phyloP scores from a whole-genome alignment of 495 filamentous ascomycete species.

The Neurospora terricola region DNA sequence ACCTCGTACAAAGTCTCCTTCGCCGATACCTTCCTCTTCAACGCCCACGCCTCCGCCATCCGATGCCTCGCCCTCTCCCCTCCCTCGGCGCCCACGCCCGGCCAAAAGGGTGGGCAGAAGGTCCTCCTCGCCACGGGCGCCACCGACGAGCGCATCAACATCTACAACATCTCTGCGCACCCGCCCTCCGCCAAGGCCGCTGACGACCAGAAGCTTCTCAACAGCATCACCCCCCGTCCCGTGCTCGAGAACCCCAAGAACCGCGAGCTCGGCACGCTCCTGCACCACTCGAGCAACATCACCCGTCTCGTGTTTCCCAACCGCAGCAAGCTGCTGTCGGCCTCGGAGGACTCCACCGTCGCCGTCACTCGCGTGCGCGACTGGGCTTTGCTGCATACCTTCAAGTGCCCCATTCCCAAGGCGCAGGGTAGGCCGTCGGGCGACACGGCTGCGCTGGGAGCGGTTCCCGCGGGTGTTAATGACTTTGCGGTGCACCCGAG shows the following conservation, averaged over 20 bases:
- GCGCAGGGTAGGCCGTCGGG: slow-evolving; percentile 73
- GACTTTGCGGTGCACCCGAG: slow-evolving; percentile 92
- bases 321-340: slow-evolving; percentile 74
- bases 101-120: slow-evolving; percentile 44
- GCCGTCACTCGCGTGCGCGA: slow-evolving; percentile 78
- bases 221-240: slow-evolving; percentile 54
- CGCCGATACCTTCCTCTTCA: slow-evolving; percentile 90
- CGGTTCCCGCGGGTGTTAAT: slow-evolving; percentile 80
- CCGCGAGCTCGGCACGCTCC: slow-evolving; percentile 73
- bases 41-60: slow-evolving; percentile 83
- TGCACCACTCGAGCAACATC: slow-evolving; percentile 75
- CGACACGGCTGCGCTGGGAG: slow-evolving; percentile 78
- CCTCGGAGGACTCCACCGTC: slow-evolving; percentile 79
- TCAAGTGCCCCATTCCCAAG: slow-evolving; percentile 85
- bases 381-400: slow-evolving; percentile 79
- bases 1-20: slow-evolving; percentile 49
- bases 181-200: slow-evolving; percentile 40
- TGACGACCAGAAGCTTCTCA: slow-evolving; percentile 37
- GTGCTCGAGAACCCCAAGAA: slow-evolving; percentile 77
- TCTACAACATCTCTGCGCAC: slow-evolving; percentile 78
- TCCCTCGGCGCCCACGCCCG: slow-evolving; percentile 48
- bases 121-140: slow-evolving; percentile 80
- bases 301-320: slow-evolving; percentile 75
- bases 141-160: slow-evolving; percentile 87
- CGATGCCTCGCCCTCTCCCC: slow-evolving; percentile 84